These are phyloP conservation scores for Coemansia sp. DNA, from an alignment of 192 early-diverging fungal genomes.

Conservation along the genomic window DNA sequence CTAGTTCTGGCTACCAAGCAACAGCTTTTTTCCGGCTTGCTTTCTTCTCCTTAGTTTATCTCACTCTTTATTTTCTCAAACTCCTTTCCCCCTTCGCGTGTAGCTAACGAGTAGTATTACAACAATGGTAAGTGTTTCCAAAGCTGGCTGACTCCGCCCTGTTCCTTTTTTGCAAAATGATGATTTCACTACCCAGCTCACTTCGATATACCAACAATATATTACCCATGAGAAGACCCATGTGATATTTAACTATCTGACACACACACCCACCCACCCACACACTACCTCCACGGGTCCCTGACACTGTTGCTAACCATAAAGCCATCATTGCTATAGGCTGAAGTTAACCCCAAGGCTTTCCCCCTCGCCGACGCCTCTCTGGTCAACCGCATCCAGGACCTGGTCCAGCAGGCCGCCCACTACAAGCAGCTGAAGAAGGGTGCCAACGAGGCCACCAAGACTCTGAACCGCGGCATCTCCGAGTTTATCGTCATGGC, in stretches of 20 bases:
- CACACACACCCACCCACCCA: neutral
- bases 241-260: constrained; percentile 33
- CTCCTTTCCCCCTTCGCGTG: constrained; percentile 1
- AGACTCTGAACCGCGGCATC: constrained; percentile 98
- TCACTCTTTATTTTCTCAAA: constrained; percentile 9
- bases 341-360: constrained; percentile 58
- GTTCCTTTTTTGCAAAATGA: constrained; percentile 10
- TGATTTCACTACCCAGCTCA: constrained; percentile 55
- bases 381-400: constrained; percentile 89
- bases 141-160: neutral
- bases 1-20: neutral
- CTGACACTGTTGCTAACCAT: neutral
- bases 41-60: constrained; percentile 1
- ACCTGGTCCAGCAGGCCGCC: constrained; percentile 96
- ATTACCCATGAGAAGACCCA: constrained; percentile 30
- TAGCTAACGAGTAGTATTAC: neutral
- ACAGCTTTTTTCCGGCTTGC: neutral
- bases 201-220: constrained; percentile 39
- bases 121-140: constrained; percentile 6
- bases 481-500: constrained; percentile 99
- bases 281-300: neutral
- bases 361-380: constrained; percentile 90
- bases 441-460: constrained; percentile 99
- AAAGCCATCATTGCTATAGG: neutral
- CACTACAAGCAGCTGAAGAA: constrained; percentile 99